These are phyloP conservation scores for Cutaneotrichosporon spelunceum DNA, from an alignment of 1,284 basidiomycete species.

Conservation along the genomic window DNA sequence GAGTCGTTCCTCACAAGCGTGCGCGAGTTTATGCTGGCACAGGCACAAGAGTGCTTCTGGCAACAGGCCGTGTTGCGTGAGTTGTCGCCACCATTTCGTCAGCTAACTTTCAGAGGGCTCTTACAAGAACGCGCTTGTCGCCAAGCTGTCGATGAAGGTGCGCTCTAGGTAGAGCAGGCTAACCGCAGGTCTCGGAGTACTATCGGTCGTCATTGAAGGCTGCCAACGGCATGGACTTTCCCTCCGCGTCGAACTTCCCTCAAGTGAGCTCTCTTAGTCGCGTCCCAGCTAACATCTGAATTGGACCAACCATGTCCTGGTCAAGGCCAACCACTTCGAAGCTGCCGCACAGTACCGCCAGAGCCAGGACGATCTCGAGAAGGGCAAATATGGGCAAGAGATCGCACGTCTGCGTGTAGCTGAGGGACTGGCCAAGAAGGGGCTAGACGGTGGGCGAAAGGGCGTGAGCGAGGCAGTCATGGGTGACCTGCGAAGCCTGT, in stretches of 20 bases:
- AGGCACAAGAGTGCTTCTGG: conserved; percentile 97
- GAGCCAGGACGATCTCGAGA: conserved; percentile 84
- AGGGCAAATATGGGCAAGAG: conserved; percentile 78
- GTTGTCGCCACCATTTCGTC: conserved; percentile 13
- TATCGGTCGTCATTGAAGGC: conserved; percentile 61
- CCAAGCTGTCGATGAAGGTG: conserved; percentile 76
- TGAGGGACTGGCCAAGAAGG: conserved; percentile 66
- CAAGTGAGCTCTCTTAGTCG: conserved; percentile 33
- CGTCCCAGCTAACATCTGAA: conserved; percentile 54
- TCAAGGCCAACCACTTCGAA: conserved; percentile 81
- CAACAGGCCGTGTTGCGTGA: conserved; percentile 82
- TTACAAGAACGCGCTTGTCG: conserved; percentile 78
- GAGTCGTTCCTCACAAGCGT: conserved; percentile 63
- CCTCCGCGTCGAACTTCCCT: conserved; percentile 49
- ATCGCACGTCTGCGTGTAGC: conserved; percentile 70
- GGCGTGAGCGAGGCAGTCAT: conserved; percentile 64
- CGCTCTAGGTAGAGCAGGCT: not conserved
- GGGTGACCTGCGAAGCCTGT: conserved; percentile 71
- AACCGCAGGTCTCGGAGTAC: conserved; percentile 61
- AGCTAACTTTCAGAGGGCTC: conserved; percentile 56
- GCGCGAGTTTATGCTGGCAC: conserved; percentile 78
- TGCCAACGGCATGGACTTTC: conserved; percentile 57
- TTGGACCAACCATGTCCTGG: conserved; percentile 77
- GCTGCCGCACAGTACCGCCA: conserved; percentile 88
- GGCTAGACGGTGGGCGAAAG: conserved; percentile 66